These are phyloP conservation scores for Trichaptum fuscoviolaceum DNA, from an alignment of 768 basidiomycete species.

Conservation along the genomic window DNA sequence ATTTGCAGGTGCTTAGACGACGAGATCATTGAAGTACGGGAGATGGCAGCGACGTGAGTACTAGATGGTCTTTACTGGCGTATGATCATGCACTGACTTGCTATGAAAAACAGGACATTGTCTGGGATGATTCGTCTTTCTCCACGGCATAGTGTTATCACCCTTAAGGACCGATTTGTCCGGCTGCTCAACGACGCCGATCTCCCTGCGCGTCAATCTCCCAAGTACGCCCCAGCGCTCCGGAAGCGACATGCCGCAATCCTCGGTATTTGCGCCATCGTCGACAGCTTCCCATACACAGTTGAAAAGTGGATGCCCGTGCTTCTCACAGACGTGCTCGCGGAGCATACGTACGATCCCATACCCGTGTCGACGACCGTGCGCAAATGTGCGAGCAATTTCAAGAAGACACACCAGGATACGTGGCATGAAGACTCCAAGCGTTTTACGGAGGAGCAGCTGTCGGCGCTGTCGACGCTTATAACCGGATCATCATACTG, in stretches of 20 bases:
- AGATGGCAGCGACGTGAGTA: slow-evolving; percentile 82
- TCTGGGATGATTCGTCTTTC: slow-evolving; percentile 82
- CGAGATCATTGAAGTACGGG: slow-evolving; percentile 83
- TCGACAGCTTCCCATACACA: slow-evolving; percentile 94
- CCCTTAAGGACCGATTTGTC: slow-evolving; percentile 78
- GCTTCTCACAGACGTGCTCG: slow-evolving; percentile 70
- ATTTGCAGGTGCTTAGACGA: slow-evolving; percentile 79
- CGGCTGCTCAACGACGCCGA: slow-evolving; percentile 63
- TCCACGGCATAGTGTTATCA: slow-evolving; percentile 68
- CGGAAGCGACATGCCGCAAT: slow-evolving; percentile 87
- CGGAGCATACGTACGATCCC: slow-evolving; percentile 84
- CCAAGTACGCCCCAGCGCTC: slow-evolving; percentile 63
- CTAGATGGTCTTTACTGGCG: slow-evolving; percentile 5
- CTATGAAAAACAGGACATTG: slow-evolving; percentile 47
- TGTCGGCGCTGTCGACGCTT: slow-evolving; percentile 75
- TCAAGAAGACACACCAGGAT: slow-evolving; percentile 80
- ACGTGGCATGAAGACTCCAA: slow-evolving; percentile 89
- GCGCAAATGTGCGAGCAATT: slow-evolving; percentile 71
- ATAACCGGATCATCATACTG: slow-evolving; percentile 84
- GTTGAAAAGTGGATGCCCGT: slow-evolving; percentile 93
- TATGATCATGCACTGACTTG: slow-evolving; percentile 17
- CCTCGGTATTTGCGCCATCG: slow-evolving; percentile 87
- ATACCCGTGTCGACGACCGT: slow-evolving; percentile 84
- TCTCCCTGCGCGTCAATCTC: slow-evolving; percentile 59
- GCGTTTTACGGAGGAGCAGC: slow-evolving; percentile 81